Conservation (phyloP, 176 grass and related monocot genomes). For the Hordeum vulgare region DNA sequence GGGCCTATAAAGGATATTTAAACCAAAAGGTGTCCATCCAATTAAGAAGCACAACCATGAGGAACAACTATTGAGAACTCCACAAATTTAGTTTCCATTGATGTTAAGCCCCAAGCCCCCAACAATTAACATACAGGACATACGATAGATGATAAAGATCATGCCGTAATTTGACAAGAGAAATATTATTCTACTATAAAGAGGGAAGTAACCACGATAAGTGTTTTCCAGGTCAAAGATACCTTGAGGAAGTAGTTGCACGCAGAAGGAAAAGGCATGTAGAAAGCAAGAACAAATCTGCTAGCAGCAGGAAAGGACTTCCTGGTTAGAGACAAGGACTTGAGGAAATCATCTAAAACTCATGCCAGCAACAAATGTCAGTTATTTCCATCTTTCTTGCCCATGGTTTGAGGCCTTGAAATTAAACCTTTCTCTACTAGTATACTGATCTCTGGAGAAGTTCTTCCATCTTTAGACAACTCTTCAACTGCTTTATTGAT, state of each 20-base stretch:
- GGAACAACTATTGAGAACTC: background rate
- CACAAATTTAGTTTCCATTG: background rate
- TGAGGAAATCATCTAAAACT: background rate
- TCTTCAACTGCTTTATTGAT: slow-evolving; percentile 56
- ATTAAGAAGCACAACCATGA: background rate
- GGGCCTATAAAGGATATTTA: background rate
- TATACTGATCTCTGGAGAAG: slow-evolving; percentile 46
- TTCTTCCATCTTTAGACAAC: slow-evolving; percentile 51
- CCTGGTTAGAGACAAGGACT: background rate
- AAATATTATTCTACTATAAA: slow-evolving; percentile 1
- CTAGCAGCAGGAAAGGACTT: background rate
- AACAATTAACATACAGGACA: background rate
- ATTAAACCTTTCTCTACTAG: slow-evolving; percentile 50
- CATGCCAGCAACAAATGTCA: slow-evolving; percentile 12
- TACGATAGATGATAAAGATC: background rate
- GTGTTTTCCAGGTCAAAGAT: background rate
- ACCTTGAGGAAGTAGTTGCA: slow-evolving; percentile 20
- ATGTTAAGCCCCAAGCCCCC: background rate
- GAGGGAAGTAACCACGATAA: background rate
- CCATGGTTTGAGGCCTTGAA: slow-evolving; percentile 21
- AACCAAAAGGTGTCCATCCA: background rate
- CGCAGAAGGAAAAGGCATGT: background rate
- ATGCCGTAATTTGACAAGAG: background rate
- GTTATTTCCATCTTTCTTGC: slow-evolving; percentile 26
- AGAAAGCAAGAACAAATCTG: slow-evolving; percentile 13